Conservation (phyloP, 148 eudicot species). For the Nepenthes gracilis region DNA sequence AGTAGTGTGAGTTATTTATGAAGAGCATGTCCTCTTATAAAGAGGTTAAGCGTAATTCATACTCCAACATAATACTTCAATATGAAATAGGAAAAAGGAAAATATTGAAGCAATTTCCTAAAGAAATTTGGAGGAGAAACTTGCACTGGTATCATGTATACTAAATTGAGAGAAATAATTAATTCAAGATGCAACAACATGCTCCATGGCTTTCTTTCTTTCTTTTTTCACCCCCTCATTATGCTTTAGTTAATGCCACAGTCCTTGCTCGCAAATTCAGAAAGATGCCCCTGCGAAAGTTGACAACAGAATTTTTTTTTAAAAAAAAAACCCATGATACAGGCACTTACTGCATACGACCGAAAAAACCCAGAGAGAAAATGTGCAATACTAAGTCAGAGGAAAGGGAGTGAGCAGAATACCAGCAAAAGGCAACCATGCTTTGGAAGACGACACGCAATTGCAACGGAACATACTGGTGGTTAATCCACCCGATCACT, state of each 20-base stretch:
- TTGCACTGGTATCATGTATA: no score
- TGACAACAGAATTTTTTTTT: neutral
- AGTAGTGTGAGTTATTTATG: no score
- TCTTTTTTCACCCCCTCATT: conserved; percentile 1
- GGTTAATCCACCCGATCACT: conserved; percentile 80
- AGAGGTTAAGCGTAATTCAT: no score
- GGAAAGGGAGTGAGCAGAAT: conserved; percentile 1
- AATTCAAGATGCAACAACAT: no score
- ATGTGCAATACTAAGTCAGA: neutral
- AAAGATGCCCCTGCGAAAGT: conserved; percentile 66
- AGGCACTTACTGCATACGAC: neutral
- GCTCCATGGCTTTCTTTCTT: no score
- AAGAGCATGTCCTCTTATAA: no score
- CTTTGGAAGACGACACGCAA: conserved; percentile 83
- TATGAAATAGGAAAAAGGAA: no score
- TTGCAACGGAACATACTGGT: conserved; percentile 84
- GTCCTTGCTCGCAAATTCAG: conserved; percentile 79
- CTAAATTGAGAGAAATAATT: no score
- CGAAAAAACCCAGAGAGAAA: neutral
- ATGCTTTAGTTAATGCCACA: conserved; percentile 34
- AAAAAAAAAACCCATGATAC: neutral
- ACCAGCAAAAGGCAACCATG: conserved; percentile 77
- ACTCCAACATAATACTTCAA: no score
- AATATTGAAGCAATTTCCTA: no score
- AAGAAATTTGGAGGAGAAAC: no score